Base-by-base conservation (phyloP, 1,139 yeast species). In the Nakaseomyces sp. region DNA sequence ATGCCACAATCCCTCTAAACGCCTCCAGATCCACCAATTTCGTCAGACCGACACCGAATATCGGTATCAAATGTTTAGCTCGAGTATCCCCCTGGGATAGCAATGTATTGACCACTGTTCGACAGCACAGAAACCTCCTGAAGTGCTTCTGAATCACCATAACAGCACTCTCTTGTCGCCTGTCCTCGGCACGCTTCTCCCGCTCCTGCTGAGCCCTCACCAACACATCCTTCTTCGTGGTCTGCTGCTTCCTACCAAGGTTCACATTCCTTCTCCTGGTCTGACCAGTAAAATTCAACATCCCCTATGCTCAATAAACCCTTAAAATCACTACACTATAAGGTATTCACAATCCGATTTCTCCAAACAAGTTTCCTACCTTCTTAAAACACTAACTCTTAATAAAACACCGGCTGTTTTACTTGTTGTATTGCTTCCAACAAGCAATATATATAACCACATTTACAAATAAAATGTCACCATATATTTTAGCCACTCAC, bases 201-300 rank as follows among this genome's bases (percentile, higher is more conserved):
- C 97, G 70, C 50, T 85, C 89, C 35, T 66, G 65, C 52, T 77
- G 76, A 4, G 95, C 79, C 49, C 73, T 76, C 49, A 74, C 76
- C 17, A 89, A 65, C 47, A 77, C 66, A 4, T 72, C 66, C 35
- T 50, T 51, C 45, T 53, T 58, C 2, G 58, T 50, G 15, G 51
- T 45, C 6, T 47, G 50, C n/a, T 50, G 19, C 32, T 47, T 52
- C 17, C 83, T 83, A 3, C 96, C 93, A 40, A 88, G 69, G 59
- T 89, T 88, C 50, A 89, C 81, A 33, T 73, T 75, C 46, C 96
- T 68, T 51, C 76, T 73, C 52, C 70, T 72, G 8, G 72, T 72
- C 46, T 74, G 75, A 2, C 93, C 93, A 4, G 79, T 77, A 64
- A 83, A 83, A 64, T 81, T 80, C 30, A 65, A 45, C 66, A 66